Base-by-base conservation (phyloP, 73 alveolate genomes). In the Strombidium stylifer region DNA sequence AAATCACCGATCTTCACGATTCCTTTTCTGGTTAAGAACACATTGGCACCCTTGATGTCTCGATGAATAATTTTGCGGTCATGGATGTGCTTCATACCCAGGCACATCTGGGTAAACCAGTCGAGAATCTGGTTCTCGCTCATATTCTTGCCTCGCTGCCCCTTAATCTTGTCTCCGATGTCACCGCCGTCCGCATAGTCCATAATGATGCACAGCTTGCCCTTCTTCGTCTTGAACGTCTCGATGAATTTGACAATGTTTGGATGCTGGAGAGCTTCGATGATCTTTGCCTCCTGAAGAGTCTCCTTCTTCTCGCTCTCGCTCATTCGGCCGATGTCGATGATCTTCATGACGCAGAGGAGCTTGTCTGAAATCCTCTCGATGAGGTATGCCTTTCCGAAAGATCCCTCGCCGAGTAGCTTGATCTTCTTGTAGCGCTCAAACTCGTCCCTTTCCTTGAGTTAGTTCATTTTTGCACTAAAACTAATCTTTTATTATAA, bases 281-380 rank as follows among this genome's bases (percentile, higher is more conserved):
- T n/a, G n/a, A n/a, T n/a, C 31, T 75, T 69, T 30, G 94, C 96
- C 78, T 90, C 98, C 35, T 87, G 82, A 25, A 65, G 75, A 42
- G 96, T 78, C 72, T 90, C 95, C 46, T 75, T 70, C 71, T 74
- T 90, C 55, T 83, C 94, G 54, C 76, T 57, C 18, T 78, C 91
- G 31, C 73, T 57, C 85, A 72, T 72, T 28, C 25, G 30, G 47
- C 50, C 39, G 34, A 72, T 67, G 47, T 72, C 85, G 5, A 72
- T 50, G 12, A 62, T 26, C 55, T 72, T 72, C 18, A 72, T 46
- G 3, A 72, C 85, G 32, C 85, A 65, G n/a, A n/a, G n/a, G n/a
- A n/a, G n/a, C n/a, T n/a, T n/a, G n/a, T n/a, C n/a, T n/a, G n/a
- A n/a, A n/a, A n/a, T n/a, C n/a, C n/a, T n/a, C n/a, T n/a, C n/a